These are phyloP conservation scores for Wakefieldia striispora DNA, from an alignment of 768 basidiomycete genomes.

Conservation along the genomic window DNA sequence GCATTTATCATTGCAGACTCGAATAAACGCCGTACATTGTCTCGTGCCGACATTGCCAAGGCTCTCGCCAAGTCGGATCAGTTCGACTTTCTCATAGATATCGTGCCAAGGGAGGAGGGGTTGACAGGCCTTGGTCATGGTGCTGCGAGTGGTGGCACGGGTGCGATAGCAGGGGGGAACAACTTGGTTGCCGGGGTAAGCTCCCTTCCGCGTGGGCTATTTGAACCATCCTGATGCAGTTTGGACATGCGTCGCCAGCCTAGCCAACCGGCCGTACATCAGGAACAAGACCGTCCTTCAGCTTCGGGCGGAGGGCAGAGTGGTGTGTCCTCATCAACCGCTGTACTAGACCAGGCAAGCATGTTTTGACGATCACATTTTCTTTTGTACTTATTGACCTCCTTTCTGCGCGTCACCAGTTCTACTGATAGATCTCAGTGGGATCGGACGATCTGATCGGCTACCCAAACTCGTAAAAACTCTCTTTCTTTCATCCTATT, in stretches of 20 bases:
- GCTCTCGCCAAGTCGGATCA: slow-evolving; percentile 92
- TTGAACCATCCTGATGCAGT: not conserved
- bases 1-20: slow-evolving; percentile 95
- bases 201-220: not conserved
- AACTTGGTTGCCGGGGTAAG: slow-evolving; percentile 27
- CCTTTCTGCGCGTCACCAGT: slow-evolving; percentile 5
- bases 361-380: not conserved
- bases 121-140: slow-evolving; percentile 23
- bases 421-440: slow-evolving; percentile 18
- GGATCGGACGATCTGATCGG: slow-evolving; percentile 2
- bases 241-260: slow-evolving; percentile 12
- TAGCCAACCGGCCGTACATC: slow-evolving; percentile 22
- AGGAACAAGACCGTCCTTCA: slow-evolving; percentile 25
- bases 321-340: slow-evolving; percentile 15
- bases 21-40: slow-evolving; percentile 93
- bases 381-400: not conserved
- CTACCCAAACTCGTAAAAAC: slow-evolving; percentile 5
- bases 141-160: not conserved
- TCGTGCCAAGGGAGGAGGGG: slow-evolving; percentile 82
- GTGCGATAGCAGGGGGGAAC: slow-evolving; percentile 6
- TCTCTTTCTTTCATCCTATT: not conserved
- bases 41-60: slow-evolving; percentile 90
- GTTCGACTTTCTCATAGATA: slow-evolving; percentile 97
- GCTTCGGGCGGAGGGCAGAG: slow-evolving; percentile 19
- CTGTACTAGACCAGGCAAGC: slow-evolving; percentile 27